These are phyloP conservation scores for Trichoderma cornu-damae DNA, from an alignment of 2,329 filamentous ascomycete species.

Conservation along the genomic window DNA sequence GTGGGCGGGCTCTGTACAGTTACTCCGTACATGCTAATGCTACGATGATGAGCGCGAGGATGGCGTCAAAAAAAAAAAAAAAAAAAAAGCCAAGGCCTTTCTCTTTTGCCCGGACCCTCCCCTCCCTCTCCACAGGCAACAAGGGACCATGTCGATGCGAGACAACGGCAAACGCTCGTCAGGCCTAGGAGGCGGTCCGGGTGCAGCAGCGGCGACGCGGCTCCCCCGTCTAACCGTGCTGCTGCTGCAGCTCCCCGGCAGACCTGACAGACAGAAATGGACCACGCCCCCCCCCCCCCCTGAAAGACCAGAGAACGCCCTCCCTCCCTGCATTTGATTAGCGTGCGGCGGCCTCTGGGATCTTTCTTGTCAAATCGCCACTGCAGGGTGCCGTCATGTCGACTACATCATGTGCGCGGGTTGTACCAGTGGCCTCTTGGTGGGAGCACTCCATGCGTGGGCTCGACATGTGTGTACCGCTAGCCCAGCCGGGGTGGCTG, in stretches of 20 bases:
- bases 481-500: neutral
- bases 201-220: slow-evolving; percentile 17
- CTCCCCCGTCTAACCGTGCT: slow-evolving; percentile 15
- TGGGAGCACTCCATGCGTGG: too few relatives aligned
- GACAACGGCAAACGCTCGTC: neutral
- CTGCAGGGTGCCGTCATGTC: slow-evolving; percentile 22
- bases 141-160: slow-evolving; percentile 2
- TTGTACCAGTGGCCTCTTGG: neutral
- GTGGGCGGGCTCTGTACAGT: too few relatives aligned
- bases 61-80: too few relatives aligned
- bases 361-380: slow-evolving; percentile 14
- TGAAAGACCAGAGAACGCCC: too few relatives aligned
- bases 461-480: neutral
- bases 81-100: too few relatives aligned
- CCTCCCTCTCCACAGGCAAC: neutral
- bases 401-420: slow-evolving; percentile 4
- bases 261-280: slow-evolving; percentile 9
- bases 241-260: slow-evolving; percentile 16
- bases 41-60: too few relatives aligned
- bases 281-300: slow-evolving; percentile 15
- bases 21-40: too few relatives aligned
- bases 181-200: slow-evolving; percentile 13
- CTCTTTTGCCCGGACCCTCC: neutral
- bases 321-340: slow-evolving; percentile 17
- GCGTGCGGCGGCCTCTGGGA: slow-evolving; percentile 18